These are phyloP conservation scores for Paramecium sexaurelia DNA, from an alignment of 73 alveolate genomes.

Conservation along the genomic window DNA sequence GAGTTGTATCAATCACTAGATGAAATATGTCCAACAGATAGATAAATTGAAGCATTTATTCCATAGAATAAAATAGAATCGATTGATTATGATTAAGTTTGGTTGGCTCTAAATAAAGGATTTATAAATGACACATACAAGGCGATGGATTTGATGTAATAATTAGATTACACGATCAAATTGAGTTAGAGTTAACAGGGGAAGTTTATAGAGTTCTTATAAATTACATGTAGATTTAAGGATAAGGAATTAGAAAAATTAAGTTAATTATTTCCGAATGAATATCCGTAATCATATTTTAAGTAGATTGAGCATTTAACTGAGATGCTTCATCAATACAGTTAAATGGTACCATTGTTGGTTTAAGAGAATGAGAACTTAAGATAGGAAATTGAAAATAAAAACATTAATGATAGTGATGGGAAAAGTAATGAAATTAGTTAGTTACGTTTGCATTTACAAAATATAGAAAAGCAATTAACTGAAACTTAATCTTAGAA, in stretches of 20 bases:
- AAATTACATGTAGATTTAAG: background rate
- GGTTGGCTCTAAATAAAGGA: conserved; percentile 48
- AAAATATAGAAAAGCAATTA: background rate
- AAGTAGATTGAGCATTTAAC: conserved; percentile 5
- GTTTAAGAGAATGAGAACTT: conserved; percentile 40
- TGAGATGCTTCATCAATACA: conserved; percentile 9
- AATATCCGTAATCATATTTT: conserved; percentile 43
- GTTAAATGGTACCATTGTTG: conserved; percentile 39
- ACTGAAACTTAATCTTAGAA: background rate
- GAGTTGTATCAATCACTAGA: conserved; percentile 51
- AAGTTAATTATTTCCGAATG: conserved; percentile 9
- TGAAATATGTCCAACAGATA: conserved; percentile 56
- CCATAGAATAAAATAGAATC: background rate
- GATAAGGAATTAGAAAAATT: conserved; percentile 48
- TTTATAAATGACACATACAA: conserved; percentile 4
- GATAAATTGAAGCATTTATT: background rate
- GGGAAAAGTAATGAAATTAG: background rate
- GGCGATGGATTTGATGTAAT: conserved; percentile 41
- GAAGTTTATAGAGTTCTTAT: background rate
- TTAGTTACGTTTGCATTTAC: background rate
- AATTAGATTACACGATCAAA: conserved; percentile 1
- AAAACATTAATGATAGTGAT: background rate
- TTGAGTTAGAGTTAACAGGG: background rate
- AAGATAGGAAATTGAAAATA: background rate
- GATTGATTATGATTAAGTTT: conserved; percentile 34